phyloP scores from a whole-genome alignment of 805 yeast genomes.

The Candida insectalens region DNA sequence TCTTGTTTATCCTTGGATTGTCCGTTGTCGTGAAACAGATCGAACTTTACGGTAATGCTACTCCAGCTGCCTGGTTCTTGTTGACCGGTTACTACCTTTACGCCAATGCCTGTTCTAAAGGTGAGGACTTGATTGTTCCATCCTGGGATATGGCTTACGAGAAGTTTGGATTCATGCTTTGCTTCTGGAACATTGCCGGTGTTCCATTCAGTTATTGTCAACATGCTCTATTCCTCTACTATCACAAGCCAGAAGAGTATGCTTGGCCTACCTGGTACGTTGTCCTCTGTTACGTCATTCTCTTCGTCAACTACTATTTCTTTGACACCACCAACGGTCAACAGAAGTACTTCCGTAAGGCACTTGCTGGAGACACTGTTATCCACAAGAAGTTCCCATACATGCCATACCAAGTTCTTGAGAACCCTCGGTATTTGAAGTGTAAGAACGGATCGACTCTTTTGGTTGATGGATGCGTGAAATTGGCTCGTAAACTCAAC shows the following conservation, averaged over 20 bases:
- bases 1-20: constrained; percentile 65
- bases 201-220: constrained; percentile 98
- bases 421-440: constrained; percentile 75
- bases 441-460: constrained; percentile 80
- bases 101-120: constrained; percentile 95
- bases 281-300: constrained; percentile 40
- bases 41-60: constrained; percentile 69
- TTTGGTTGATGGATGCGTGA: constrained; percentile 91
- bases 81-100: constrained; percentile 86
- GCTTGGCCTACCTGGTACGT: constrained; percentile 58
- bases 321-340: constrained; percentile 94
- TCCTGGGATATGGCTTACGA: constrained; percentile 99
- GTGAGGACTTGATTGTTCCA: constrained; percentile 95
- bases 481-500: constrained; percentile 86
- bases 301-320: constrained; percentile 74
- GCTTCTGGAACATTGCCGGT: constrained; percentile 98
- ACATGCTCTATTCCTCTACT: constrained; percentile 73
- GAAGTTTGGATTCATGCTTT: constrained; percentile 97
- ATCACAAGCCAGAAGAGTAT: constrained; percentile 81
- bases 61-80: constrained; percentile 67
- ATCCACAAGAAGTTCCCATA: constrained; percentile 89
- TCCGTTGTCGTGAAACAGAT: constrained; percentile 72
- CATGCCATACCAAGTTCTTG: constrained; percentile 73
- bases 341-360: constrained; percentile 84
- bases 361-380: constrained; percentile 66